A percentile compares a stretch with the other conserved stretches of the same genome.
Conservation (phyloP, 495 filamentous ascomycete genomes). For the Penicillium manginii region DNA sequence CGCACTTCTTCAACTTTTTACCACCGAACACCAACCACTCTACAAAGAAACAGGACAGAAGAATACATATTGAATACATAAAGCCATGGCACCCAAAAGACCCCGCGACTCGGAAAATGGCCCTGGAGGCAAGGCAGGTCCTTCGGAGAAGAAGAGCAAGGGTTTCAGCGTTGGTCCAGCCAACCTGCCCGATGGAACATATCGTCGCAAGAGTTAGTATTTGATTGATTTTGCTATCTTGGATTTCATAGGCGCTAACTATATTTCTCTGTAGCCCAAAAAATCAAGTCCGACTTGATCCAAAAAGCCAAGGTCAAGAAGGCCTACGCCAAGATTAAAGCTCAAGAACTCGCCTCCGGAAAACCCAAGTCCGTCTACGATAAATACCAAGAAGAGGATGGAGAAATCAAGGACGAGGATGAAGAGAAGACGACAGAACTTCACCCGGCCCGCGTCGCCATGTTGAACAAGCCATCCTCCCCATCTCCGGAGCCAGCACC, state of each 20-base stretch:
- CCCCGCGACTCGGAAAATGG: constrained; percentile 52
- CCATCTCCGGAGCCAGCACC: constrained; percentile 26
- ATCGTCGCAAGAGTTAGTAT: constrained; percentile 80
- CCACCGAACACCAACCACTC: neutral
- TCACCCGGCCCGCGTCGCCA: constrained; percentile 73
- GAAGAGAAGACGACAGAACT: constrained; percentile 53
- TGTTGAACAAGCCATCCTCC: constrained; percentile 55
- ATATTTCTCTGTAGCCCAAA: constrained; percentile 64
- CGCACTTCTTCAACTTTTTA: neutral
- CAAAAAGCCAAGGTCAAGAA: constrained; percentile 94
- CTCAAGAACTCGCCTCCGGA: constrained; percentile 49
- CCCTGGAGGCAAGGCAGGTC: constrained; percentile 40
- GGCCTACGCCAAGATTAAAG: constrained; percentile 85
- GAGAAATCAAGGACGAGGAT: constrained; percentile 8
- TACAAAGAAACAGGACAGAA: neutral
- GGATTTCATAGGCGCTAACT: neutral
- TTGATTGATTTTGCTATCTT: too few relatives aligned
- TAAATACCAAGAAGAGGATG: constrained; percentile 31
- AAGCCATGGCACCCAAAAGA: constrained; percentile 67
- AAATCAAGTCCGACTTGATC: constrained; percentile 90
- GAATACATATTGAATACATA: neutral
- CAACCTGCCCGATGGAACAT: constrained; percentile 89
- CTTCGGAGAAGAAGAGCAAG: constrained; percentile 58
- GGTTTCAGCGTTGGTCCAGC: constrained; percentile 84
- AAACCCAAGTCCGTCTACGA: constrained; percentile 39